A percentile compares a stretch with the other conserved stretches of the same genome.
These are phyloP conservation scores for Tetracladium maxilliforme DNA, from an alignment of 2,329 filamentous ascomycete genomes.

Conservation along the genomic window DNA sequence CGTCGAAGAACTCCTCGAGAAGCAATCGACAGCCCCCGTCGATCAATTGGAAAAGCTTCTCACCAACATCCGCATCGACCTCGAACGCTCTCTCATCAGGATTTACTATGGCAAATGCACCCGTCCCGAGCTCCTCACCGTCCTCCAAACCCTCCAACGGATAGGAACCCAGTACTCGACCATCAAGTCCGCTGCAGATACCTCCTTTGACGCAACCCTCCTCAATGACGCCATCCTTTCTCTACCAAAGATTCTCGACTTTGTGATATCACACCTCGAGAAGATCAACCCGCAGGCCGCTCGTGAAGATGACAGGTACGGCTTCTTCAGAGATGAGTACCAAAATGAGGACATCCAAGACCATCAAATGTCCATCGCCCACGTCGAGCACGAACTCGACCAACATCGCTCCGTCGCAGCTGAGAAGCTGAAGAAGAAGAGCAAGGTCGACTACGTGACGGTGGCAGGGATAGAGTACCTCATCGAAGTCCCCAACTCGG, in stretches of 20 bases:
- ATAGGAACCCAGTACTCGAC: slow-evolving; percentile 65
- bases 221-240: slow-evolving; percentile 58
- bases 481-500: slow-evolving; percentile 74
- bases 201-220: slow-evolving; percentile 57
- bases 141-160: slow-evolving; percentile 72
- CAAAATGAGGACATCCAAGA: slow-evolving; percentile 83
- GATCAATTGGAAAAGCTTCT: slow-evolving; percentile 65
- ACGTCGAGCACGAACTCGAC: slow-evolving; percentile 78
- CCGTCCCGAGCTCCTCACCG: slow-evolving; percentile 70
- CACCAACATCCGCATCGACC: slow-evolving; percentile 57
- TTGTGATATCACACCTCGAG: slow-evolving; percentile 62
- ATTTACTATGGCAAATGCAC: slow-evolving; percentile 97
- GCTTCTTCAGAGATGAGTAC: slow-evolving; percentile 76
- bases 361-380: slow-evolving; percentile 82
- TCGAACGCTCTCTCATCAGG: slow-evolving; percentile 84
- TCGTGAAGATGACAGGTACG: slow-evolving; percentile 79
- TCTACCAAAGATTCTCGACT: slow-evolving; percentile 61
- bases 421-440: slow-evolving; percentile 54
- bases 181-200: slow-evolving; percentile 48
- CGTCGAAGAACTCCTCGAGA: slow-evolving; percentile 70
- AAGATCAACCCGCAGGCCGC: slow-evolving; percentile 77
- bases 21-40: slow-evolving; percentile 48
- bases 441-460: slow-evolving; percentile 62
- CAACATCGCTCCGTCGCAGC: slow-evolving; percentile 60
- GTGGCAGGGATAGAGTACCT: slow-evolving; percentile 88